Evolutionary conservation across 192 early-diverging fungal species (phyloP).

Genomic region (Coemansia sp.): DNA sequence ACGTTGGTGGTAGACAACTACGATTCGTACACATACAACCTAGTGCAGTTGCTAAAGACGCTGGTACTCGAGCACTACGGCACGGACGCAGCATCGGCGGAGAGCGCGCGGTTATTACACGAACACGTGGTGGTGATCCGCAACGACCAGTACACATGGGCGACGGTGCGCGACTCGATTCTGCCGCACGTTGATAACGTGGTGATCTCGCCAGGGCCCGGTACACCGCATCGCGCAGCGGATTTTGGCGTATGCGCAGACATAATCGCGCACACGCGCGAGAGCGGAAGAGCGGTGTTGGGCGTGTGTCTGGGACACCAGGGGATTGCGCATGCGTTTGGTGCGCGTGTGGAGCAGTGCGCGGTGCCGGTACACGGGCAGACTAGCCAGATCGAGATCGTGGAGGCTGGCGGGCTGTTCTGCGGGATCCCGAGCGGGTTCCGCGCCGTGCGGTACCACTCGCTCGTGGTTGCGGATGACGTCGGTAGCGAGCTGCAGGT

Average conservation of each 20-base stretch:
- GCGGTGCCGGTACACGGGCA: constrained; percentile 82
- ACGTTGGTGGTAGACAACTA: constrained; percentile 92
- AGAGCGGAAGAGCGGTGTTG: constrained; percentile 64
- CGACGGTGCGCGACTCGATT: constrained; percentile 48
- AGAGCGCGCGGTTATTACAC: neutral
- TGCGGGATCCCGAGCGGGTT: constrained; percentile 62
- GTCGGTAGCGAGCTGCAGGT: constrained; percentile 27
- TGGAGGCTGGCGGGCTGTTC: constrained; percentile 50
- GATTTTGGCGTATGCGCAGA: constrained; percentile 49
- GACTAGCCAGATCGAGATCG: constrained; percentile 53
- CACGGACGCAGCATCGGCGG: neutral
- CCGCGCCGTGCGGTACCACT: constrained; percentile 87
- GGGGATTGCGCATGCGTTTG: constrained; percentile 71
- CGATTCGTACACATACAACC: constrained; percentile 96
- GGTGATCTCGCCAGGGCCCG: constrained; percentile 94
- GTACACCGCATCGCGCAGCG: constrained; percentile 63
- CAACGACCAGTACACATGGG: constrained; percentile 92
- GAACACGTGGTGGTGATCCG: constrained; percentile 76
- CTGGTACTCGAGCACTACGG: neutral
- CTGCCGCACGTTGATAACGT: constrained; percentile 84
- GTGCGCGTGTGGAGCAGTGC: constrained; percentile 65
- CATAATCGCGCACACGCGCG: constrained; percentile 3
- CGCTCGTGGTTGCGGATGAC: constrained; percentile 64
- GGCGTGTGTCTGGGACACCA: constrained; percentile 96
- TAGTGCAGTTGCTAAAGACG: constrained; percentile 62